These are phyloP conservation scores for Heimioporus sp. DNA, from an alignment of 768 basidiomycete genomes.

Conservation along the genomic window DNA sequence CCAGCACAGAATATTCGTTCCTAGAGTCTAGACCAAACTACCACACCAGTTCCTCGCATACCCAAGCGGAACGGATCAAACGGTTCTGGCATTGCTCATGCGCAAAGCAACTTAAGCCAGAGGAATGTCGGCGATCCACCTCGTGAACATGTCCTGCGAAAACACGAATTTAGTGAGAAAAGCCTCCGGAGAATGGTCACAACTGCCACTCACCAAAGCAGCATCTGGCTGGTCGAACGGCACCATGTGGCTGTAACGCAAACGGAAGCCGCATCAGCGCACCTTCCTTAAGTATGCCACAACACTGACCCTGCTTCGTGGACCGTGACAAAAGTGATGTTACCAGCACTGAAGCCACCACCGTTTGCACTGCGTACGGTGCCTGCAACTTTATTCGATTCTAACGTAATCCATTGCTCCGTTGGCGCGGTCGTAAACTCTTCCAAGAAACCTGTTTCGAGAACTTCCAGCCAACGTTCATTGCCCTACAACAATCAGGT, in stretches of 20 bases:
- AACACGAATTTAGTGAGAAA: neutral
- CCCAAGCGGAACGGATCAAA: neutral
- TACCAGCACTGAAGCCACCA: conserved; percentile 66
- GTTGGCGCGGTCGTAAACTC: conserved; percentile 54
- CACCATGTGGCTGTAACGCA: conserved; percentile 71
- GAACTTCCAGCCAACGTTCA: conserved; percentile 66
- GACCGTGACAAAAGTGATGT: conserved; percentile 78
- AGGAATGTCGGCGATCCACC: conserved; percentile 57
- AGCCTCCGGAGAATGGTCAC: neutral
- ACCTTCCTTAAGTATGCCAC: neutral
- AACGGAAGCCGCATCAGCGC: conserved; percentile 6
- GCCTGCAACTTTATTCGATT: conserved; percentile 58
- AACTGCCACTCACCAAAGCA: conserved; percentile 57
- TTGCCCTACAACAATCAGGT: conserved; percentile 52
- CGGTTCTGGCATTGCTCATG: no score
- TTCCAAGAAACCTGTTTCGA: conserved; percentile 58
- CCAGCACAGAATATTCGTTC: no score
- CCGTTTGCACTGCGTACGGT: conserved; percentile 70
- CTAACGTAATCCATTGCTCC: conserved; percentile 55
- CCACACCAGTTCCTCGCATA: no score
- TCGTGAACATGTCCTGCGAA: conserved; percentile 54
- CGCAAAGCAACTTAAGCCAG: conserved; percentile 26
- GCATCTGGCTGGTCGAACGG: conserved; percentile 89
- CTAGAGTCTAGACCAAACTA: neutral
- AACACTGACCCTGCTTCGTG: conserved; percentile 72